Base-by-base conservation (phyloP, 768 basidiomycete species). In the Paxillus involutus region DNA sequence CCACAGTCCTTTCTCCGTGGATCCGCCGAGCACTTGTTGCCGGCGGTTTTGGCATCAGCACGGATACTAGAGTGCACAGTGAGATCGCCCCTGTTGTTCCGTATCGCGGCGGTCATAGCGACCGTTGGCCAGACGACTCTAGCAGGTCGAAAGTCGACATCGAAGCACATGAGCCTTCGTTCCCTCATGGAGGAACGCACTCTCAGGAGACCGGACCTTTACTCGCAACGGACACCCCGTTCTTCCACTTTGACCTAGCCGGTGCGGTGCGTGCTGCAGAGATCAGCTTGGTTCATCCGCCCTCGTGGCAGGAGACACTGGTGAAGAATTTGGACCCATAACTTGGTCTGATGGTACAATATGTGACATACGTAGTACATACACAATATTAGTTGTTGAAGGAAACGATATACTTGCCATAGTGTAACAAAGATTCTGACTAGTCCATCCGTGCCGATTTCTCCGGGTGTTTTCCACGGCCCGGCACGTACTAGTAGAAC, bases 1-100 rank as follows among this genome's bases (percentile, higher is more conserved):
- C 92, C 5, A 84, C 89, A 35, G 78, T 98, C 35, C 82, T 95
- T 51, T 94, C 92, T 1, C 94, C 94, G 0, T 99, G 95, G 96
- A 91, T 93, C 55, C 84, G 89, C 51, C 88, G 95, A 47, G 91
- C 91, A 5, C 79, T 95, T 33, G 73, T 93, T 44, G 92, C 94
- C 4, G 95, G 89, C 54, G 93, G 93, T 2, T 98, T 98, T 66
- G 96, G 96, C 8, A 78, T 78, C 17, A 89, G 91, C n/a, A 66
- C 68, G 13, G 67, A 77, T 3, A 56, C 73, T 9, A 69, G 65
- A 17, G 59, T 71, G 0, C 78, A 78, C 11, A 73, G 71, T 19
- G 94, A 96, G 61, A 76, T 95, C 51, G 91, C 89, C 5, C 75
- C 87, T 21, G 84, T 94, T 47, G 85, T 90, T n/a, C 83, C 88